These are phyloP conservation scores for Globisporangium cylindrosporum DNA, from an alignment of 352 stramenopile species.

Conservation along the genomic window DNA sequence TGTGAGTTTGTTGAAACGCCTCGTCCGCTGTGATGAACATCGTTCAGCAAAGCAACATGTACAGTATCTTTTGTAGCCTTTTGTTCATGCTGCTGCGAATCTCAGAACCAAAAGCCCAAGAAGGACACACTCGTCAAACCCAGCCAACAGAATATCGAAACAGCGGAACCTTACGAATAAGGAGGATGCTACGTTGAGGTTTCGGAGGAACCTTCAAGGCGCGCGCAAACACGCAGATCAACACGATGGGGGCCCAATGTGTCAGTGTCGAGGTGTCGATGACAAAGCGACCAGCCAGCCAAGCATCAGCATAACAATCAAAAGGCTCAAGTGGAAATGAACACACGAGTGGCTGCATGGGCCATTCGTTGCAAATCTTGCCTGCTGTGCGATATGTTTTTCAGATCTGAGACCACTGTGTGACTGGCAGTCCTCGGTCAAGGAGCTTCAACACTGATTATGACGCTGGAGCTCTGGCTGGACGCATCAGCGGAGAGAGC, in stretches of 20 bases:
- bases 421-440: neutral
- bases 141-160: slow-evolving; percentile 1
- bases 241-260: neutral
- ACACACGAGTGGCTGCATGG: neutral
- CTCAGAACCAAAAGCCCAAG: neutral
- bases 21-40: neutral
- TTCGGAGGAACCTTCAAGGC: neutral
- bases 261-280: neutral
- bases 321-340: neutral
- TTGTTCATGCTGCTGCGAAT: neutral
- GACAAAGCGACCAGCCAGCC: neutral
- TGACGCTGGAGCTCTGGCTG: slow-evolving; percentile 14
- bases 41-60: neutral
- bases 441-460: slow-evolving; percentile 17
- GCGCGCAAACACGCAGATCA: neutral
- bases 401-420: neutral
- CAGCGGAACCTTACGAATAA: neutral
- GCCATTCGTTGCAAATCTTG: neutral
- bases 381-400: neutral
- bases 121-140: neutral
- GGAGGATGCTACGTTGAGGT: slow-evolving; percentile 1
- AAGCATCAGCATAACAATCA: neutral
- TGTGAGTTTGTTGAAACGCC: neutral
- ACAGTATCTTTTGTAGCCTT: neutral
- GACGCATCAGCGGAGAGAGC: neutral